Conservation (phyloP, 495 filamentous ascomycete genomes). For the Alectoria sarmentosa region DNA sequence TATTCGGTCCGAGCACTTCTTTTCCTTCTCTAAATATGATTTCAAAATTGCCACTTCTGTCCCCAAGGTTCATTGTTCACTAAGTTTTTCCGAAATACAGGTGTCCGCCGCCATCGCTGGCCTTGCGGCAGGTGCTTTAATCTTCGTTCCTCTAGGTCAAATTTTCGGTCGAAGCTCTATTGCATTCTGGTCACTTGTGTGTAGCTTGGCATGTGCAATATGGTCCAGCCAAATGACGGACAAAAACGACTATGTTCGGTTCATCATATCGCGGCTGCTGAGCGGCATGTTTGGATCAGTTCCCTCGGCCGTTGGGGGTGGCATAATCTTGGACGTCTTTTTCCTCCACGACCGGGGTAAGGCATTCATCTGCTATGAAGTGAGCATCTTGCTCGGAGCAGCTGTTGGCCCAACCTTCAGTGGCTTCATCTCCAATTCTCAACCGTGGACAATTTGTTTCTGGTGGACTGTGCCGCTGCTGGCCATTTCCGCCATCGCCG, state of each 20-base stretch:
- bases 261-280: conserved; percentile 40
- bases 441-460: conserved; percentile 40
- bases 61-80: too few species aligned
- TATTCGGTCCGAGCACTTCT: too few species aligned
- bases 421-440: conserved; percentile 39
- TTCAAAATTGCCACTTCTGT: too few species aligned
- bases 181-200: conserved; percentile 41
- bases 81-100: too few species aligned
- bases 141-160: conserved; percentile 36
- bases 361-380: conserved; percentile 40
- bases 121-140: conserved; percentile 37
- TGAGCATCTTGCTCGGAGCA: conserved; percentile 37
- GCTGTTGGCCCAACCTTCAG: conserved; percentile 40
- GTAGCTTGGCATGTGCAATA: conserved; percentile 32
- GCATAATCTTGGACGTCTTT: conserved; percentile 39
- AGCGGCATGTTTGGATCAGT: conserved; percentile 37
- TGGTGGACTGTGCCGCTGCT: conserved; percentile 45
- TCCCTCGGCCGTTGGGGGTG: conserved; percentile 35
- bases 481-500: conserved; percentile 29
- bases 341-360: conserved; percentile 41
- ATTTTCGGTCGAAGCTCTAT: conserved; percentile 36
- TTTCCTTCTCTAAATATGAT: too few species aligned
- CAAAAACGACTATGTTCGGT: conserved; percentile 36
- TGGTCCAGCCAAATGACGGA: conserved; percentile 41
- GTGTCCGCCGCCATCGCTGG: conserved; percentile 39